Evolutionary conservation across 1,284 basidiomycete species (phyloP), one percentile per base, ranked within the genome.

Genomic region (Boletus smithii): DNA sequence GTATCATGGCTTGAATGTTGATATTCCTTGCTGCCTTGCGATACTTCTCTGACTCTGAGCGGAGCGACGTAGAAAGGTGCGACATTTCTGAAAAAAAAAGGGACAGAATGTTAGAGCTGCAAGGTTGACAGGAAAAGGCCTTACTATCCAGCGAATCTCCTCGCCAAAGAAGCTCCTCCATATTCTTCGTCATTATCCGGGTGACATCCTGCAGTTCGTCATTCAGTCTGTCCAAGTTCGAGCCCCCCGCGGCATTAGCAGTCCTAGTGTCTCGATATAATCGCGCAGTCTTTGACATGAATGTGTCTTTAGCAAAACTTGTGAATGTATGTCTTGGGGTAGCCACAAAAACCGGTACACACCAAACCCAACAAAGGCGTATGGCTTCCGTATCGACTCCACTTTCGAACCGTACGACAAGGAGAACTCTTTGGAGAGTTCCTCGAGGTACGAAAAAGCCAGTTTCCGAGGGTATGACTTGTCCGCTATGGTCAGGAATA

Each of bases 161-260:
- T 66, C 95, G 77, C 95, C 95, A 98, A 31, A 99, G 73, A 48
- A 99, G 73, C 70, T 99, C 97, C 69, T 99, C 97, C 95, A 99
- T 99, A 67, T 99, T 99, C 75, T 99, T 99, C n/a, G 95, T 98
- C 97, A 99, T 99, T 71, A 99, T 98, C 58, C 91, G 77, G 41
- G 95, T 98, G 49, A 99, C 95, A 61, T 99, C 95, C 64, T 95
- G 92, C 44, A 99, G 73, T 58, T 99, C 95, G 63, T 95, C 93
- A 65, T 98, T 98, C 40, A 99, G 76, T 67, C 80, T 85, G 67
- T 95, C 93, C 45, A 99, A 68, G 51, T 83, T 81, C 17, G 83
- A 84, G 48, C 70, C 58, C 22, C 74, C 77, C 17, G 86, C 79
- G 24, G 85, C 81, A 60, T 75, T 83, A 11, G 91, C 91, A 34